phyloP scores from a whole-genome alignment of 495 filamentous ascomycete species.

The Aspergillus heteromorphus region DNA sequence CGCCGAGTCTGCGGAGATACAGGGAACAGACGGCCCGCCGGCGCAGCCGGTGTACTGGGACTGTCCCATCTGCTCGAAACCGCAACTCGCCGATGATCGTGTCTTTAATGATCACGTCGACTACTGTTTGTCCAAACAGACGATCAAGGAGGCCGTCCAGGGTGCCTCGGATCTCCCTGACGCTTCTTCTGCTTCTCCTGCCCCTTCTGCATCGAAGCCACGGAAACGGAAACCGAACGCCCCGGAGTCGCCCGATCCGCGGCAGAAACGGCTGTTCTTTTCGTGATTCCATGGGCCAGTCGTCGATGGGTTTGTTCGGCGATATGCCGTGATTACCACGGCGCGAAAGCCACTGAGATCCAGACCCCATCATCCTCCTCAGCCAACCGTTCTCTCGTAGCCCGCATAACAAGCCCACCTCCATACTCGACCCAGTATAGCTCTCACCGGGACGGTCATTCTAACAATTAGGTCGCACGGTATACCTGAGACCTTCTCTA shows the following conservation, averaged over 20 bases:
- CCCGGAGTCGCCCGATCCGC: constrained; percentile 21
- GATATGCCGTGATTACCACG: no score
- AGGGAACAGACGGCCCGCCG: not conserved
- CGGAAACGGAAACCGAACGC: constrained; percentile 30
- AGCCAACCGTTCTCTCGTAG: no score
- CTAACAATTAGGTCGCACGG: no score
- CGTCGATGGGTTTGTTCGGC: no score
- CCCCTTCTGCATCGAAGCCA: not conserved
- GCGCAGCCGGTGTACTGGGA: constrained; percentile 57
- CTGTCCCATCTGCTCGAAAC: constrained; percentile 78
- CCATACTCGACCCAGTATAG: no score
- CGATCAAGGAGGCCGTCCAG: constrained; percentile 76
- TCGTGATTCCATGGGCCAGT: constrained; percentile 22
- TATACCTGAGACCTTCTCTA: no score
- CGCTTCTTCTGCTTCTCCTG: not conserved
- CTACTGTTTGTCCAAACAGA: constrained; percentile 78
- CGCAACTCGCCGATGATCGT: constrained; percentile 69
- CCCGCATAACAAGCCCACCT: no score
- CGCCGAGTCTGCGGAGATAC: constrained; percentile 5
- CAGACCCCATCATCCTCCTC: no score
- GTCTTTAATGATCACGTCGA: constrained; percentile 93
- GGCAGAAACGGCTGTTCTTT: constrained; percentile 39
- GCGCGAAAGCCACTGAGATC: no score
- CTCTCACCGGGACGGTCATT: no score
- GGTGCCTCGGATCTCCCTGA: constrained; percentile 19